Conservation (phyloP, 2,329 filamentous ascomycete species). For the Ophiostoma tasmaniense region DNA sequence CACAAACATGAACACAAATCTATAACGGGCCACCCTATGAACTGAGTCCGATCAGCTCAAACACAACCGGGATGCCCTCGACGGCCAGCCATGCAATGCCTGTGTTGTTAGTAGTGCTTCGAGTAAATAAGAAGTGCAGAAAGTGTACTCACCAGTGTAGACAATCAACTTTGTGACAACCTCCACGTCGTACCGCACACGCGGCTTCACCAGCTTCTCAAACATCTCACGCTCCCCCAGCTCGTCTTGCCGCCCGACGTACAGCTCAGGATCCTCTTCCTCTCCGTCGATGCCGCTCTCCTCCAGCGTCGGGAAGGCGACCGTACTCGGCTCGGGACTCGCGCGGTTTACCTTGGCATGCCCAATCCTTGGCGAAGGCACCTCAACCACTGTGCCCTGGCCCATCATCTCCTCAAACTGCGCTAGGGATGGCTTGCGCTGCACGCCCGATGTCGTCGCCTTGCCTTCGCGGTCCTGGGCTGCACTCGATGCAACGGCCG, state of each 20-base stretch:
- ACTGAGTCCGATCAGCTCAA: constrained; percentile 48
- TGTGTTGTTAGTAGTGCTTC: constrained; percentile 28
- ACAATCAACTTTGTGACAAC: constrained; percentile 95
- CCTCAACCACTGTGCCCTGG: constrained; percentile 44
- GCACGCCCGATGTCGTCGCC: constrained; percentile 37
- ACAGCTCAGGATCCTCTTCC: constrained; percentile 30
- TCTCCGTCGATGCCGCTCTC: constrained; percentile 8
- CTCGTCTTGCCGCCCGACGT: constrained; percentile 39
- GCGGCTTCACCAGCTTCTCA: constrained; percentile 69
- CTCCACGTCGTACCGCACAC: constrained; percentile 95
- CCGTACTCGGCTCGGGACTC: background rate
- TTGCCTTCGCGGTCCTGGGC: constrained; percentile 29
- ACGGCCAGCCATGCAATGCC: constrained; percentile 78
- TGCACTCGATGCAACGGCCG: constrained; percentile 6
- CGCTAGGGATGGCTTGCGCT: constrained; percentile 39
- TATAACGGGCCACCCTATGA: background rate
- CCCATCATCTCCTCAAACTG: constrained; percentile 70
- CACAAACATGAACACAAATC: background rate
- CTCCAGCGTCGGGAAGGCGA: background rate
- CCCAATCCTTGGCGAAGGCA: constrained; percentile 13
- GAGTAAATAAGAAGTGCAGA: background rate
- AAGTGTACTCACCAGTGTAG: constrained; percentile 62
- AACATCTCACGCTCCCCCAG: constrained; percentile 73
- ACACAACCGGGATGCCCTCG: constrained; percentile 64
- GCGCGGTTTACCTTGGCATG: background rate